Conservation (phyloP, 148 eudicot genomes). For the Persicaria maculosa region DNA sequence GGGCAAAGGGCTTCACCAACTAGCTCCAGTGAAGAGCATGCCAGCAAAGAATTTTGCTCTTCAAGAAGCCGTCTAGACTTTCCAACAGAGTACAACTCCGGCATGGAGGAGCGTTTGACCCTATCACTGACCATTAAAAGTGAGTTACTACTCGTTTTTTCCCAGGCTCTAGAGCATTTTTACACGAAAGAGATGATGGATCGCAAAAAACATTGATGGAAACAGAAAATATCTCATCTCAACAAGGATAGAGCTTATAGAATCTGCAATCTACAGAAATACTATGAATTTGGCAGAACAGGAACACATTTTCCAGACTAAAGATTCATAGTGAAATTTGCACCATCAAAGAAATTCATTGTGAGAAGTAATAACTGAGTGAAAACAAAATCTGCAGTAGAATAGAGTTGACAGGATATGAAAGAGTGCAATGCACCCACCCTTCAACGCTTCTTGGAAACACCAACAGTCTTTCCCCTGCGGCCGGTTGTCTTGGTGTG, state of each 20-base stretch:
- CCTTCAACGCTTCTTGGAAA: conserved; percentile 58
- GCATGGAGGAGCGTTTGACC: too few species aligned
- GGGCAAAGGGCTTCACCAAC: too few species aligned
- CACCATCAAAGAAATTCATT: neutral
- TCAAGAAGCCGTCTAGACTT: too few species aligned
- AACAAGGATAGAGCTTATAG: neutral
- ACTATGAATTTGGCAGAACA: neutral
- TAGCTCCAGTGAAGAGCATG: too few species aligned
- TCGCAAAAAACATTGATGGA: neutral
- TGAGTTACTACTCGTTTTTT: too few species aligned
- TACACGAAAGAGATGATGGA: too few species aligned
- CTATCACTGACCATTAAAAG: too few species aligned
- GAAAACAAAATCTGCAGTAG: conserved; percentile 12
- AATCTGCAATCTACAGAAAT: conserved; percentile 1
- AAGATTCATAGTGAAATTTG: neutral
- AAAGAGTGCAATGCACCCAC: neutral
- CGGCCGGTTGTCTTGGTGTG: conserved; percentile 77
- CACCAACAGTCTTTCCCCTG: conserved; percentile 72
- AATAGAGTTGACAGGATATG: neutral
- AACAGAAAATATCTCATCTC: neutral
- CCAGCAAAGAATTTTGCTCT: too few species aligned
- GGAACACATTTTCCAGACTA: neutral
- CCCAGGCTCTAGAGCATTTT: too few species aligned
- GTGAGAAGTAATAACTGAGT: neutral
- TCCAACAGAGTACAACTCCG: too few species aligned